Evolutionary conservation across 2,329 filamentous ascomycete species (phyloP), one percentile per base, ranked within the genome.

Genomic region (Alternaria incomplexa): DNA sequence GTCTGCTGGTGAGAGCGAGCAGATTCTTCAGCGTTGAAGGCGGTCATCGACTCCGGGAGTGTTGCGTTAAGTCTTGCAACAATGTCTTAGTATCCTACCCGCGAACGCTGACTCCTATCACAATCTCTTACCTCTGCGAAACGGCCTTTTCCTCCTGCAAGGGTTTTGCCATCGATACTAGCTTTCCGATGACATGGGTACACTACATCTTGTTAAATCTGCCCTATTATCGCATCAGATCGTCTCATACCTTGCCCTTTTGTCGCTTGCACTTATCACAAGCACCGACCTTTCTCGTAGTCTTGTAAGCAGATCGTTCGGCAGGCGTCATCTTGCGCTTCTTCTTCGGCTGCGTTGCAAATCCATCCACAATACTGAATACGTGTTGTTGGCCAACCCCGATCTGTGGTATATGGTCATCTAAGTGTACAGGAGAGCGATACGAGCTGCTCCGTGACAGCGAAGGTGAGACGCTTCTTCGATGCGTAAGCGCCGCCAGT

Each of bases 281-380:
- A 43, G 75, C 75, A 15, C 74, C 74, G n/a, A 68, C 44, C 45
- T 67, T 71, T 46, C 75, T 68, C 3, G 67, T 76, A 17, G 68
- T 59, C 46, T 71, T 76, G 59, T 77, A 77, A 2, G 64, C 68
- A 2, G 36, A 48, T 15, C 66, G 67, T 52, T 77, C 75, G 44
- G 71, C 58, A 2, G 55, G 12, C 1, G 72, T 75, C 74, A 77
- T 77, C 47, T 67, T 73, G 28, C 71, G 65, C 40, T 73, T 76
- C 5, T 64, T 74, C 46, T 69, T 76, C 4, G 65, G 69, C 25
- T 69, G 66, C 63, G 67, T 46, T 6, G 64, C 45, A 28, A 58
- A 62, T 2, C 72, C 71, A 60, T 77, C 66, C 9, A 56, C 47
- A 11, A 67, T 60, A 56, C 63, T 75, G 50, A 76, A 77, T 3